Conservation (phyloP, 495 filamentous ascomycete species). For the Xylaria nigripes region DNA sequence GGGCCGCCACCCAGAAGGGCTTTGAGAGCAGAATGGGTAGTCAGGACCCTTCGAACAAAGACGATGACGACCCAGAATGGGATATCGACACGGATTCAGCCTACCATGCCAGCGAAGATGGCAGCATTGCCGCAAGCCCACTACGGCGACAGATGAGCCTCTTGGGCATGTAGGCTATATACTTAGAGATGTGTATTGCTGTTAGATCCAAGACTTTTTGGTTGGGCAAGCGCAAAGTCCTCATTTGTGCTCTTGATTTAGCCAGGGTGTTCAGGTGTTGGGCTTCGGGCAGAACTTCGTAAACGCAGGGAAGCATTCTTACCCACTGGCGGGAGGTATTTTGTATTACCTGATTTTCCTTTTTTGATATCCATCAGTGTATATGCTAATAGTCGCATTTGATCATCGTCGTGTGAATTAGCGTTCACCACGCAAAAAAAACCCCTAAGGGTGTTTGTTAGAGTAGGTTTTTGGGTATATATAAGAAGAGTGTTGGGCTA, state of each 20-base stretch:
- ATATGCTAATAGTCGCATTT: not conserved
- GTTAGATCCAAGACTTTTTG: conserved; percentile 10
- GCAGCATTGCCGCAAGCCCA: conserved; percentile 53
- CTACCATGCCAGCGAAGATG: conserved; percentile 56
- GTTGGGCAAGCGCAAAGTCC: conserved; percentile 4
- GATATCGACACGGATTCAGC: conserved; percentile 81
- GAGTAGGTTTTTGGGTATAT: too few relatives aligned
- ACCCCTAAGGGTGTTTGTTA: not conserved
- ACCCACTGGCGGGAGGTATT: not conserved
- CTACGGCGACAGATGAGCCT: conserved; percentile 62
- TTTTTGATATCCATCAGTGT: not conserved
- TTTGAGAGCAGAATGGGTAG: conserved; percentile 48
- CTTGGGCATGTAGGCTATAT: conserved; percentile 37
- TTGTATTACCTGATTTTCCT: not conserved
- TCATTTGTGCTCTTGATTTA: not conserved
- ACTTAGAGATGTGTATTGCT: conserved; percentile 18
- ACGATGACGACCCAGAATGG: conserved; percentile 50
- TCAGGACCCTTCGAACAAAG: conserved; percentile 29
- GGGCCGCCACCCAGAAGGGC: conserved; percentile 76
- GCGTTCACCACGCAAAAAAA: too few relatives aligned
- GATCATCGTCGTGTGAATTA: not conserved
- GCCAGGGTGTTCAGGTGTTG: conserved; percentile 11
- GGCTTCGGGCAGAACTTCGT: not conserved
- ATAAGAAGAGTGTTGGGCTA: too few relatives aligned
- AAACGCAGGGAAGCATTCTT: not conserved